Evolutionary conservation across 176 grass and related monocot genomes (phyloP), one percentile per base, ranked within the genome.

Genomic region (Neostapfia colusana): DNA sequence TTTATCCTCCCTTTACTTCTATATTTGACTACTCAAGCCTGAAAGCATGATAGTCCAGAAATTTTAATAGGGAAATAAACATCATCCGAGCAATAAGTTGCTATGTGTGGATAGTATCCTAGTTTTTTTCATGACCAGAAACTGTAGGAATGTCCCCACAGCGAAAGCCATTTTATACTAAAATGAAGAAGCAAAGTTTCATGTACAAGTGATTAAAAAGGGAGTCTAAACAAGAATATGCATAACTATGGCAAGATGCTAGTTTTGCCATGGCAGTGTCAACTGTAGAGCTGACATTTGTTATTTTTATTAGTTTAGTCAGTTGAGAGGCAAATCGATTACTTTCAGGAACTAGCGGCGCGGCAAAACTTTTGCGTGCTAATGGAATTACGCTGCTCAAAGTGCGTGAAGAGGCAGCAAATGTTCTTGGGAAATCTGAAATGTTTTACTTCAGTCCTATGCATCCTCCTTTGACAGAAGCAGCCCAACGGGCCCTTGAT

Each of bases 341-440:
- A 25, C 35, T 85, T 84, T 68, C 70, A 98, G 95, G 86, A 88
- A 92, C 91, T 77, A 98, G 89, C 36, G 82, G 87, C 18, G 89
- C 82, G 1, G 85, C 95, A 74, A 98, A 92, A 72, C 89, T 92
- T 81, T 70, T 94, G 65, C 84, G 86, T 67, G 87, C 91, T 84
- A 90, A 92, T 88, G 95, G 89, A 86, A 84, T 92, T 79, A 83
- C 91, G 11, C 65, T 98, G 60, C 81, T 88, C 46, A 92, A 79
- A 72, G 91, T 92, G 66, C 91, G 82, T 28, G 89, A 94, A n/a
- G 85, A 84, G 70, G 90, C 85, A 49, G 77, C 76, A 0, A 86
- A 92, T 64, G 36, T 90, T 65, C 80, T 94, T 77, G 93, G 89
- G 35, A 93, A 98, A 81, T 91, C 87, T 84, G 85, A 98, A 82